Evolutionary conservation across 2,329 filamentous ascomycete species (phyloP), one percentile per base, ranked within the genome.

Genomic region (Sarocladium oryzae): DNA sequence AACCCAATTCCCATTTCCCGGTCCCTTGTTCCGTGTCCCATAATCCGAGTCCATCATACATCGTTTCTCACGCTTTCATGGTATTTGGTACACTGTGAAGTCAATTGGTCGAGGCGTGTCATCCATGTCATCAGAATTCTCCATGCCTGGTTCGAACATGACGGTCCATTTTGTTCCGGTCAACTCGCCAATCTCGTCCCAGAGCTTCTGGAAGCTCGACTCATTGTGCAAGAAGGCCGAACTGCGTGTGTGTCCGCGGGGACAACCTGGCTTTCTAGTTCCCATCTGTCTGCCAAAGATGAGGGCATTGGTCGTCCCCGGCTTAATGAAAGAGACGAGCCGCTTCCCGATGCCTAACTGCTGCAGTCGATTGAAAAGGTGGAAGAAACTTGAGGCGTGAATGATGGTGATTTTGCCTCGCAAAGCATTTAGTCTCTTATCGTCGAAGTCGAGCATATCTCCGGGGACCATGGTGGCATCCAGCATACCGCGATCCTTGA

Each of bases 221-320:
- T 69, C 65, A 54, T 77, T 69, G 58, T 81, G 77, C 1, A 77
- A 61, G 55, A 72, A 79, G 53, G 55, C 16, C 52, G 54, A 5
- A 49, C 50, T 20, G 11, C 20, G 53, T 56, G 5, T 57, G 13
- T 48, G 43, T 23, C 43, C 43, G 20, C 43, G 43, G 51, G 5
- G 55, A 49, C 13, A 56, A 49, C 63, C 54, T 30, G 63, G 54
- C 52, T 61, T 52, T 52, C 58, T 51, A 13, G 64, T 69, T 35
- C 77, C 75, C 26, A 77, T 67, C 28, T 81, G 77, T 11, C 73
- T 68, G 28, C 78, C 77, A 50, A 78, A 72, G 26, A 82, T 71
- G 57, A 77, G 62, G 11, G 63, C 71, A 43, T 74, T 69, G 28
- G 57, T 66, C 9, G 70, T 72, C 1, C 70, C 70, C 1, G 69